phyloP scores from a whole-genome alignment of 139 green algal species.

The Chlamydomonas schloesseri region DNA sequence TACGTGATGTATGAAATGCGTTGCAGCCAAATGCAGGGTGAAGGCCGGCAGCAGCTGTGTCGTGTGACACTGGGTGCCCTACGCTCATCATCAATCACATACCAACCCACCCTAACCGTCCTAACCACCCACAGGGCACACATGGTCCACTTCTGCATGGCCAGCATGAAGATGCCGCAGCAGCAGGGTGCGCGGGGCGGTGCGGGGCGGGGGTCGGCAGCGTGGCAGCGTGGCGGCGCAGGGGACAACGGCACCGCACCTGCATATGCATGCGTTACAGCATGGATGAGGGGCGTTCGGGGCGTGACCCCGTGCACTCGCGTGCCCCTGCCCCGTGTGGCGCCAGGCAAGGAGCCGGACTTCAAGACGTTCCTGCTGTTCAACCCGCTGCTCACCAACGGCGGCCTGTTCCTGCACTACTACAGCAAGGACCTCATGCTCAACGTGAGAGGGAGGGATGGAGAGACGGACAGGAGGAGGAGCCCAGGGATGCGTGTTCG shows the following conservation, averaged over 20 bases:
- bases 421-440: slow-evolving; percentile 39
- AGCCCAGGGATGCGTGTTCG: background rate
- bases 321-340: background rate
- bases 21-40: too few species aligned
- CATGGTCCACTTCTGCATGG: slow-evolving; percentile 56
- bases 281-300: too few species aligned
- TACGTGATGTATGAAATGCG: too few species aligned
- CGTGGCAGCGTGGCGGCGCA: background rate
- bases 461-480: background rate
- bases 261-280: too few species aligned
- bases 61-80: too few species aligned
- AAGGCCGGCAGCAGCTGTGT: too few species aligned
- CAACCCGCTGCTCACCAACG: slow-evolving; percentile 34
- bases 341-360: background rate
- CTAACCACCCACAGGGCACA: slow-evolving; percentile 25
- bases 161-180: background rate
- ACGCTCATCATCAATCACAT: too few species aligned
- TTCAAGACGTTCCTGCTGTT: slow-evolving; percentile 22
- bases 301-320: too few species aligned
- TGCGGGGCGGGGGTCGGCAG: background rate
- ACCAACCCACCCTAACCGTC: too few species aligned
- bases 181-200: background rate
- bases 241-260: background rate
- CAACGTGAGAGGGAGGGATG: background rate
- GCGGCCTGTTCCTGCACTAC: slow-evolving; percentile 43